phyloP scores from a whole-genome alignment of 306 rosid genomes.

The Cucurbita ficifolia region DNA sequence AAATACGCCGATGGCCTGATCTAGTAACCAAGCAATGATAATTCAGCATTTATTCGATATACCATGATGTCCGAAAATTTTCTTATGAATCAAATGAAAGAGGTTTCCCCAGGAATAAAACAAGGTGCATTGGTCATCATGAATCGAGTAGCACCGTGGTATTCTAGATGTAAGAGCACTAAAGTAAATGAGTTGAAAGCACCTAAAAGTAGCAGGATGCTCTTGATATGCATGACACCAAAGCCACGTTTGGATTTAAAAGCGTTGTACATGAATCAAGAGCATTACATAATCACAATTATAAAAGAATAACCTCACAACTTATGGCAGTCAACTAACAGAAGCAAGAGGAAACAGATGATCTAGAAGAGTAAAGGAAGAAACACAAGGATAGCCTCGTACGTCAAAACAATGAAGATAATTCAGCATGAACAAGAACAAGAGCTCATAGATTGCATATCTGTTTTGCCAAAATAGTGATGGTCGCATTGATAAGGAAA shows the following conservation, averaged over 20 bases:
- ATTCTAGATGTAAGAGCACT: not conserved
- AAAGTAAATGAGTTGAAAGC: not conserved
- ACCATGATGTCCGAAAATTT: not conserved
- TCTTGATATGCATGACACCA: not conserved
- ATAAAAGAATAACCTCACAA: too few species aligned
- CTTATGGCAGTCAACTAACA: too few species aligned
- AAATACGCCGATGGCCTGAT: not conserved
- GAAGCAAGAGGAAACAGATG: too few species aligned
- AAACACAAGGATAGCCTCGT: too few species aligned
- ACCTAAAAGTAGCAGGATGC: not conserved
- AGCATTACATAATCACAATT: too few species aligned
- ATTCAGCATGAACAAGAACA: not conserved
- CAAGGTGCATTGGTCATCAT: not conserved
- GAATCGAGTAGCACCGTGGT: not conserved
- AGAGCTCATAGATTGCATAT: not conserved
- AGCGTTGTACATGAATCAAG: too few species aligned
- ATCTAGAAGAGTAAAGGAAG: too few species aligned
- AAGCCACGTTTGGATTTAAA: not conserved
- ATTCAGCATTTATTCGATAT: not conserved
- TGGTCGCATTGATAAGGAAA: not conserved
- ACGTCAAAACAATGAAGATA: not conserved
- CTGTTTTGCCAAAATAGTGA: not conserved
- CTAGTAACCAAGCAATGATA: not conserved
- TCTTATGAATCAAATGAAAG: not conserved
- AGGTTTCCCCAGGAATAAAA: not conserved